phyloP scores from a whole-genome alignment of 2,329 filamentous ascomycete species.

The Fusarium graminum region DNA sequence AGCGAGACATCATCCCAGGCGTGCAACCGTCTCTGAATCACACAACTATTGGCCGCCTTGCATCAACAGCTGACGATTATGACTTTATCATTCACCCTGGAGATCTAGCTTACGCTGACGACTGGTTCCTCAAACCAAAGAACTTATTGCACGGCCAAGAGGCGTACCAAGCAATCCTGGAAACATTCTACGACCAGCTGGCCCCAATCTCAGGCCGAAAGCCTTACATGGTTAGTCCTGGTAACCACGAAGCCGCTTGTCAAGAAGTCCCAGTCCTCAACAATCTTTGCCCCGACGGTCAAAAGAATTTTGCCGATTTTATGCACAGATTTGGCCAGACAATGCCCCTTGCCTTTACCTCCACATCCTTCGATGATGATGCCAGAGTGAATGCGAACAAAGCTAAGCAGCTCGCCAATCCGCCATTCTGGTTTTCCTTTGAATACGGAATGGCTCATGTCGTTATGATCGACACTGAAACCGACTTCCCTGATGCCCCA shows the following conservation, averaged over 20 bases:
- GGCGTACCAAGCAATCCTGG: constrained; percentile 26
- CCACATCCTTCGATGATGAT: constrained; percentile 5
- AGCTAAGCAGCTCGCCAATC: constrained; percentile 30
- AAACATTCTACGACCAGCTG: constrained; percentile 29
- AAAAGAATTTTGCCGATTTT: constrained; percentile 37
- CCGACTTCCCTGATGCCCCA: constrained; percentile 53
- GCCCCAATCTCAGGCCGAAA: constrained; percentile 17
- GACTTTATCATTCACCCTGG: constrained; percentile 33
- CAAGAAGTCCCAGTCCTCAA: constrained; percentile 27
- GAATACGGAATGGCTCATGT: constrained; percentile 50
- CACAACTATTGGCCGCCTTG: constrained; percentile 30
- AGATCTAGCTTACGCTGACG: constrained; percentile 21
- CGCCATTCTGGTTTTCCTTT: constrained; percentile 46
- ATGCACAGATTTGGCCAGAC: constrained; percentile 19
- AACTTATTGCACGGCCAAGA: constrained; percentile 25
- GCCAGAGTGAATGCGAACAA: constrained; percentile 34
- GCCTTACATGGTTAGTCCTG: constrained; percentile 31
- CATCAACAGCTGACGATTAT: constrained; percentile 22
- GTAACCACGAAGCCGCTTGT: constrained; percentile 29
- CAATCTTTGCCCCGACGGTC: constrained; percentile 21
- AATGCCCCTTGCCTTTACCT: constrained; percentile 18
- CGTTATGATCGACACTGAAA: constrained; percentile 53
- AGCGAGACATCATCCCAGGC: constrained; percentile 20
- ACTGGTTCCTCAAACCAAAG: constrained; percentile 28
- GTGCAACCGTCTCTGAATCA: constrained; percentile 28